Base-by-base conservation (phyloP, 2,329 filamentous ascomycete species). In the Paecilomyces sp. region DNA sequence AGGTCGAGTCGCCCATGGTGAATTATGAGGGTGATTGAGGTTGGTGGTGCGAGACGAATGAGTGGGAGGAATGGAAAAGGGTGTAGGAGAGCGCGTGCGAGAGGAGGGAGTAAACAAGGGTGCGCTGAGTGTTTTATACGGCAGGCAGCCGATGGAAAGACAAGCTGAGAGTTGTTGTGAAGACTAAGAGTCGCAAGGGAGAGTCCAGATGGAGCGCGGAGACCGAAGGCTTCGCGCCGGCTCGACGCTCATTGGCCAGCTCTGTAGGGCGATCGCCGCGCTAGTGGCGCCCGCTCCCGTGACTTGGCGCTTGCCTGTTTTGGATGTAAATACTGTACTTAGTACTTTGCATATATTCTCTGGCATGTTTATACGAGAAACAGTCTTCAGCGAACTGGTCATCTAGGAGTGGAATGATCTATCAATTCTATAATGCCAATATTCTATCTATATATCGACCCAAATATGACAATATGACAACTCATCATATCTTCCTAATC, bases 1-100 rank as follows among this genome's bases (percentile, higher is more conserved):
- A 63, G 51, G 67, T 63, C 54, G 65, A 66, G 64, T 73, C 73
- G 67, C 71, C 69, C 74, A 76, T 76, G 58, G 66, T 56, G 54
- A 31, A 59, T 57, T 55, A 47, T 54, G 22, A 57, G 57, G 54
- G 55, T 57, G 41, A 22, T 47, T 7, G 8, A 47, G 18, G 41
- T 47, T n/a, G 41, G n/a, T 47, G 18, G 25, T 47, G 22, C 2
- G 41, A 58, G 54, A 53, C n/a, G 9, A 18, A 50, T 50, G 54
- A n/a, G 59, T 47, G 51, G 30, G 54, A 33, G 47, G 57, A 63
- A 58, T 57, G 59, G 53, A 60, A 61, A 67, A 58, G 62, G 63
- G 53, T 65, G 62, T 64, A 68, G 33, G 55, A 62, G 55, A 62
- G 60, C 41, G 41, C 41, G 41, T 18, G 6, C 30, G 64, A 67